These are phyloP conservation scores for Plasmodium vinckei DNA, from an alignment of 169 alveolate genomes.

Conservation along the genomic window DNA sequence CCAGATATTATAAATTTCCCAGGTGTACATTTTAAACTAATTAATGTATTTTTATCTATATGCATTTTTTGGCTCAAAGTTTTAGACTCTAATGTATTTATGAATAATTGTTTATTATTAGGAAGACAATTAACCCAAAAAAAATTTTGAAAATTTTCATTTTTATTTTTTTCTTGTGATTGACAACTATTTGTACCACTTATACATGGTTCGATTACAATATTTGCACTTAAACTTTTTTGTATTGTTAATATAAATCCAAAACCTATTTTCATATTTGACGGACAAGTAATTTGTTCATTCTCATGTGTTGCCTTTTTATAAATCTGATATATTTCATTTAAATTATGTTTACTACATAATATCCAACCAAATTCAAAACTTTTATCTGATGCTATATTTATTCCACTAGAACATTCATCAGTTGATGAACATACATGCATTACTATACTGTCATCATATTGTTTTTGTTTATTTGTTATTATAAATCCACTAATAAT, in stretches of 20 bases:
- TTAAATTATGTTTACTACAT: constrained; percentile 55
- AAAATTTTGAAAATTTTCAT: constrained; percentile 27
- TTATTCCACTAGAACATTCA: constrained; percentile 62
- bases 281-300: constrained; percentile 41
- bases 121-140: constrained; percentile 75
- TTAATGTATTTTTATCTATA: constrained; percentile 17
- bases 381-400: constrained; percentile 53
- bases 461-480: constrained; percentile 38
- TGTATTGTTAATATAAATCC: constrained; percentile 61
- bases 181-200: constrained; percentile 33
- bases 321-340: constrained; percentile 54
- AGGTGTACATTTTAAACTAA: constrained; percentile 49
- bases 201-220: constrained; percentile 57
- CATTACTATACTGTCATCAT: constrained; percentile 18
- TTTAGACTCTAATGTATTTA: constrained; percentile 55
- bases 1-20: constrained; percentile 73
- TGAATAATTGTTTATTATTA: constrained; percentile 7
- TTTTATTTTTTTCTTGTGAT: background rate
- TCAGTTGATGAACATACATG: constrained; percentile 44
- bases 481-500: constrained; percentile 70
- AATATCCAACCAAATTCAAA: constrained; percentile 76
- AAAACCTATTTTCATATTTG: constrained; percentile 70
- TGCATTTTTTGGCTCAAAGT: constrained; percentile 32
- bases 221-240: constrained; percentile 22
- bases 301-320: constrained; percentile 17